Percentiles rank a stretch among this genome's conserved stretches.
Conservation (phyloP, 2,329 filamentous ascomycete genomes). For the Microsporum ferrugineum region DNA sequence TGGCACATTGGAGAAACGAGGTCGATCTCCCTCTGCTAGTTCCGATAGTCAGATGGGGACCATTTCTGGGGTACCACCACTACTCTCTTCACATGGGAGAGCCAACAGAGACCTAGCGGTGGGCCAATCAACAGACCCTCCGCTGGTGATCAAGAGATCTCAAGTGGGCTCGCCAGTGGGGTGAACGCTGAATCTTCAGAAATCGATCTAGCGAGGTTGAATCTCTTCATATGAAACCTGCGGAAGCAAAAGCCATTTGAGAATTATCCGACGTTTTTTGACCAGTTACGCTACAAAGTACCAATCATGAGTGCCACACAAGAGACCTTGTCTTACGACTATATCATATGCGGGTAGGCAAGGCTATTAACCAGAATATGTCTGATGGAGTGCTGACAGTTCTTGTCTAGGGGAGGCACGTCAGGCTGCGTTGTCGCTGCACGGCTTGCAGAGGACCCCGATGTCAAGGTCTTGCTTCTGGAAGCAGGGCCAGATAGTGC, state of each 20-base stretch:
- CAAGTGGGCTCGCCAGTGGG: not conserved
- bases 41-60: not conserved
- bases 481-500: constrained; percentile 39
- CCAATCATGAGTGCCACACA: not conserved
- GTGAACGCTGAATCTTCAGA: not conserved
- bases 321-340: constrained; percentile 12
- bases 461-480: constrained; percentile 34
- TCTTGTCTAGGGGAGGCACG: constrained; percentile 33
- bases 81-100: not conserved
- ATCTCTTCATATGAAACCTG: not conserved
- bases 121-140: not conserved
- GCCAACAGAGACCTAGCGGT: not conserved
- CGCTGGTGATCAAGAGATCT: not conserved
- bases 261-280: not conserved
- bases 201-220: not conserved
- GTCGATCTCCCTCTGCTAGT: not conserved
- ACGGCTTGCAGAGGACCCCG: constrained; percentile 36
- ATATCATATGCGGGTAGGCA: constrained; percentile 19
- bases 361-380: not conserved
- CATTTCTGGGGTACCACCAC: not conserved
- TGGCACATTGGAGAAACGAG: not conserved
- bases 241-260: not conserved
- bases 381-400: constrained; percentile 1
- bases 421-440: constrained; percentile 40
- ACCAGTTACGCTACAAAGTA: not conserved